phyloP scores from a whole-genome alignment of 768 basidiomycete genomes.

The Rhodotorula graminis region DNA sequence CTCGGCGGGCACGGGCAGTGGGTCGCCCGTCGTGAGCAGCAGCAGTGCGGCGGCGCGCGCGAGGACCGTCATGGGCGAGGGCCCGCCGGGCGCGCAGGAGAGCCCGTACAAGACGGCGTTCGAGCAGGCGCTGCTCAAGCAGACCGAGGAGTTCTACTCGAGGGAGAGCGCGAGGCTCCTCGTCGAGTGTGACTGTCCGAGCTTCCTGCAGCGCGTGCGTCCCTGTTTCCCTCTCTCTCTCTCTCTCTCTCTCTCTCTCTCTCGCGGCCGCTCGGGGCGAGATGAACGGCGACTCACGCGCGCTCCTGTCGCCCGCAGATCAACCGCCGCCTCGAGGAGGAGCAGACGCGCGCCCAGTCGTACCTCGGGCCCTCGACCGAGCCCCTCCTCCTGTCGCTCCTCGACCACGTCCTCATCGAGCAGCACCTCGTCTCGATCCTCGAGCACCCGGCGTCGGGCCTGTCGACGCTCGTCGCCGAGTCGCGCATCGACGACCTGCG shows the following conservation, averaged over 20 bases:
- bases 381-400: constrained; percentile 63
- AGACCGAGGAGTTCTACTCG: constrained; percentile 74
- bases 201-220: constrained; percentile 69
- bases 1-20: constrained; percentile 15
- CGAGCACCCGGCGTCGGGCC: constrained; percentile 72
- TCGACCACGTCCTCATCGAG: constrained; percentile 70
- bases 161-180: constrained; percentile 67
- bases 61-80: constrained; percentile 38
- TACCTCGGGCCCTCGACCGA: constrained; percentile 76
- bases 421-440: constrained; percentile 72
- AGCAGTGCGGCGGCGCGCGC: constrained; percentile 15
- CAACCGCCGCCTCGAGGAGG: constrained; percentile 72
- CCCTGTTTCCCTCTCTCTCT: constrained; percentile 46
- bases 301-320: constrained; percentile 55
- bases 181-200: constrained; percentile 69
- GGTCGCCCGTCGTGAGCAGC: constrained; percentile 24
- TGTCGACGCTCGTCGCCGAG: constrained; percentile 78
- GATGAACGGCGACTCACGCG: constrained; percentile 21
- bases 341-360: constrained; percentile 75
- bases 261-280: too few relatives aligned
- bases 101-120: constrained; percentile 73
- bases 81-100: constrained; percentile 41
- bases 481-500: constrained; percentile 70
- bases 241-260: background rate
- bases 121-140: constrained; percentile 71